Base-by-base conservation (phyloP, 495 filamentous ascomycete species). In the Pseudotulostoma volvatum region DNA sequence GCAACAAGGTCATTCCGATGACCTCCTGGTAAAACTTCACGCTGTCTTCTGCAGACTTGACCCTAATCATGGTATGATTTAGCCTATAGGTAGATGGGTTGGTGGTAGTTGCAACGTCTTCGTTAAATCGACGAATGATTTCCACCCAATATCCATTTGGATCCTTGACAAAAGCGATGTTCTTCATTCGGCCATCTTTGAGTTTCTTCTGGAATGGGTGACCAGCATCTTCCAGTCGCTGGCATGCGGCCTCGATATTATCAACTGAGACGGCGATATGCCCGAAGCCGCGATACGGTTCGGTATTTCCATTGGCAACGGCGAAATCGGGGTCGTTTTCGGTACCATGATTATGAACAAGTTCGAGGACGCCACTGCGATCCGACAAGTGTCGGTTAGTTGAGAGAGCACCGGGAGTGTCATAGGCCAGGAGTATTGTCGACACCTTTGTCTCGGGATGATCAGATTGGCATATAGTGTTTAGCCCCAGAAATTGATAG, bases 291-390 rank as follows among this genome's bases (percentile, higher is more conserved):
- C 75, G 74, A 57, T 77, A 60, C 0, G 85, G 88, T 40, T 94
- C 84, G 14, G 67, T 74, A 64, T 97, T 97, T 40, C 90, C 90
- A 54, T 87, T 95, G 47, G 71, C 76, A 44, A 88, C 62, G 52
- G 74, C 79, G 68, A 81, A 96, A 52, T 75, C 65, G 14, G 79
- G 73, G 55, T 96, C 83, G 41, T 68, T 68, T 60, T 96, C 90
- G 11, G 86, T 95, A 50, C 90, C 90, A 58, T 94, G 82, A 68
- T 95, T 95, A 70, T 97, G 90, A 39, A 84, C 93, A 42, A 97
- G 75, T 54, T 97, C 90, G 46, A 97, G 71, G 15, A 94, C 64
- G 21, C 82, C 88, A 49, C 94, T 77, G 38, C 88, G 81, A 58
- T 92, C 83, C 40, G 77, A 84, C 59, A 77, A 79, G 42, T 81